Evolutionary conservation across 148 eudicot genomes (phyloP), one percentile per base, ranked within the genome.

Genomic region (Dysphania ambrosioides): DNA sequence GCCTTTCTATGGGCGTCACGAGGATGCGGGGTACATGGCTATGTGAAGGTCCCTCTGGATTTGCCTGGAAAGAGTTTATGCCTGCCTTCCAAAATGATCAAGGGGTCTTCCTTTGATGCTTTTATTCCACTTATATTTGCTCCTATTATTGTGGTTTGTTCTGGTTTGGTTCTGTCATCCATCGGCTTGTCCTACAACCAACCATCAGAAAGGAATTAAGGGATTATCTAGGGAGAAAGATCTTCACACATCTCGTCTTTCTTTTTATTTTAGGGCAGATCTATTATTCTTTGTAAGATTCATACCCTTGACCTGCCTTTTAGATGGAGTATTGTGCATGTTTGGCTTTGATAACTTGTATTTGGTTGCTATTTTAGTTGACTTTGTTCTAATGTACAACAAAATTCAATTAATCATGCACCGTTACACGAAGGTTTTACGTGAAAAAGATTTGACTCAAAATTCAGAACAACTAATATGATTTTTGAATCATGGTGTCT

Each of bases 41-140:
- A 65, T 15, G 74, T 78, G 53, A 83, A 72, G 71, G 58, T 83
- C 3, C 86, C 86, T 51, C 24, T 83, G 71, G 86, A 83, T 57
- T 31, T 83, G 51, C 81, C 86, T 9, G 79, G 79, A 35, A 77
- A 78, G 77, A 80, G 72, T 57, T n/a, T 83, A 18, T 83, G 86
- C 64, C 71, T 83, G 47, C 83, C 86, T 49, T 68, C 77, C 5
- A 53, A 78, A n/a, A 55, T 77, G 68, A 64, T 80, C 21, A 80
- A 68, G 64, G 77, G 76, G 62, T 80, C 86, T 57, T 42, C 62
- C 0, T 75, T 75, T 4, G 86, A 83, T 60, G 41, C 78, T 55
- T 69, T 83, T 42, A 56, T 83, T 29, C 83, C 86, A 24, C 53
- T 76, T 7, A 29, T 78, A 0, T 80, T 83, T 67, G 81, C 83